Base-by-base conservation (phyloP, 176 grass and related monocot species). In the Oryza nivara region DNA sequence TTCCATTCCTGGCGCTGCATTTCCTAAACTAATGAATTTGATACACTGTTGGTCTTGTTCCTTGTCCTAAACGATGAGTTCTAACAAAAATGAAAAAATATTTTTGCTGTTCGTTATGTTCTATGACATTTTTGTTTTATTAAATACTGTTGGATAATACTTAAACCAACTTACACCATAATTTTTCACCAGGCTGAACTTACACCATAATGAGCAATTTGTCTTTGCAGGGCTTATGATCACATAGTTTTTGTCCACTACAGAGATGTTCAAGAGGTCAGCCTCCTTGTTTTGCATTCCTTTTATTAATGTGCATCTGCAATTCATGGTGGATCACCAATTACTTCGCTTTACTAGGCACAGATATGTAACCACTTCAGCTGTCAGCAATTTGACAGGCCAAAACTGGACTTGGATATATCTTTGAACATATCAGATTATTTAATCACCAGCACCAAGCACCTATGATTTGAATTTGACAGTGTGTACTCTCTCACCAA, bases 201-300 rank as follows among this genome's bases (percentile, higher is more conserved):
- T 60, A 16, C 36, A 28, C 78, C 47, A 38, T 89, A 43, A 81
- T 61, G 51, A 74, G 12, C 12, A 17, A 43, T 82, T 85, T 32
- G 46, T 82, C 22, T 94, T 88, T 99, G 74, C 93, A 99, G 97
- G 89, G 88, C 75, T 75, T 96, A 96, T 91, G 92, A 96, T 0
- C 93, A 99, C 87, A 95, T 99, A 43, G 97, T 96, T 76, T 56
- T 99, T 81, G 97, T 99, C 71, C 97, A 99, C 63, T 99, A 99
- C 44, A 92, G 93, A 89, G 97, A 96, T 77, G 79, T 85, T 67
- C 46, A 44, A 15, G 89, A 96, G 93, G 97, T 98, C 73, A 73
- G 88, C 80, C 80, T 80, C 70, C 76, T 76, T 83, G 22, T 75
- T 64, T 88, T 81, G 26, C 41, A 65, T 87, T 87, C 47, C 66